Conservation (phyloP, 768 basidiomycete species). For the Rhizopogon vulgaris region DNA sequence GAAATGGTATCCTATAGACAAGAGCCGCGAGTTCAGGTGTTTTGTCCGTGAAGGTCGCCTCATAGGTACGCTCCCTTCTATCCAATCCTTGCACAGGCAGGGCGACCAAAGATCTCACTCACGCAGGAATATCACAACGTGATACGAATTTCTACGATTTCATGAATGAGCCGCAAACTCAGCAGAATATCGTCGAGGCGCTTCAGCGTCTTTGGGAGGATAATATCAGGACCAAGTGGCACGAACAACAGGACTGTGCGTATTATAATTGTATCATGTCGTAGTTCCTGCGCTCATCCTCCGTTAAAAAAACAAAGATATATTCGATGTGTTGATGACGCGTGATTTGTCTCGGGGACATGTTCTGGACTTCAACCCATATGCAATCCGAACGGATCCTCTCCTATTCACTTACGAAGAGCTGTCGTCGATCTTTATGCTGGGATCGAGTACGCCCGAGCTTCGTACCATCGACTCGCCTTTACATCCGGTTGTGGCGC, state of each 20-base stretch:
- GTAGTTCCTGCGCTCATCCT: not conserved
- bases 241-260: conserved; percentile 49
- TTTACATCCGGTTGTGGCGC: conserved; percentile 59
- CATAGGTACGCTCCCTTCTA: conserved; percentile 50
- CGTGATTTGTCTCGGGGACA: conserved; percentile 72
- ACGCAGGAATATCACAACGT: conserved; percentile 75
- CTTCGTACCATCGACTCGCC: conserved; percentile 70
- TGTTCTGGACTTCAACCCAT: conserved; percentile 90
- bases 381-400: conserved; percentile 78
- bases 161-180: conserved; percentile 57
- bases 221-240: conserved; percentile 58
- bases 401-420: conserved; percentile 83
- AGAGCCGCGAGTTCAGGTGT: conserved; percentile 82
- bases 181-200: conserved; percentile 42
- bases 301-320: conserved; percentile 58
- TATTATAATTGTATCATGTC: not conserved
- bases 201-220: conserved; percentile 63
- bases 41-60: conserved; percentile 73
- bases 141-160: conserved; percentile 89
- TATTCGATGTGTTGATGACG: conserved; percentile 83
- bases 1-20: conserved; percentile 86
- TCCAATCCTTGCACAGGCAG: not conserved
- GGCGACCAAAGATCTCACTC: not conserved
- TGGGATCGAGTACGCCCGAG: conserved; percentile 25
- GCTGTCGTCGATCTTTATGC: conserved; percentile 38